Percentiles rank a stretch among this genome's conserved stretches.
phyloP scores from a whole-genome alignment of 2,329 filamentous ascomycete genomes.

The Ophiostoma piceae region DNA sequence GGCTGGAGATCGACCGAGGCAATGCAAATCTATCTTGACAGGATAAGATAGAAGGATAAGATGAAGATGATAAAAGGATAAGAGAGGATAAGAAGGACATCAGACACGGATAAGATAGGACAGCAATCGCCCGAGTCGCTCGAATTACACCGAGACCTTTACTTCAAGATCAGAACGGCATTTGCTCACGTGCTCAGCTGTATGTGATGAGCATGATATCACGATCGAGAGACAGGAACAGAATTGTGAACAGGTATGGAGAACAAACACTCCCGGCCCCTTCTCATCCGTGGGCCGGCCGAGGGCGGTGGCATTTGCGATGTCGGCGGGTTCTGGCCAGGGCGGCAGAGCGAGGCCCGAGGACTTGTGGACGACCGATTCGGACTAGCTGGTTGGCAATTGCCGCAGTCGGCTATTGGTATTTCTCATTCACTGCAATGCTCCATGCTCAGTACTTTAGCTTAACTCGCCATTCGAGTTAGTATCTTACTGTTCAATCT shows the following conservation, averaged over 20 bases:
- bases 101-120: background rate
- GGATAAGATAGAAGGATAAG: background rate
- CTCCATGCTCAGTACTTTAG: no score
- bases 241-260: no score
- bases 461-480: no score
- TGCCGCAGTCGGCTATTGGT: conserved; percentile 12
- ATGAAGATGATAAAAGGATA: no score
- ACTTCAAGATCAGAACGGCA: background rate
- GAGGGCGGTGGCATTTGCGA: conserved; percentile 9
- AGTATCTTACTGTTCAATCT: no score
- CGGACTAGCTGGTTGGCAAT: conserved; percentile 4
- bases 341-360: conserved; percentile 10
- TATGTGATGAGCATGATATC: no score
- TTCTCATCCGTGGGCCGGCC: conserved; percentile 9
- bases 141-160: background rate
- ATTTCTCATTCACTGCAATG: background rate
- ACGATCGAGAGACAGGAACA: background rate
- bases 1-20: background rate
- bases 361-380: background rate
- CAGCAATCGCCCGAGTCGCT: background rate
- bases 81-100: background rate
- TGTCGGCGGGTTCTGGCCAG: background rate
- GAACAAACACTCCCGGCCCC: background rate
- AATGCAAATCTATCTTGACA: background rate
- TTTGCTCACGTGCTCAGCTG: conserved; percentile 11